These are phyloP conservation scores for Davidsoniella virescens DNA, from an alignment of 2,329 filamentous ascomycete species.

Conservation along the genomic window DNA sequence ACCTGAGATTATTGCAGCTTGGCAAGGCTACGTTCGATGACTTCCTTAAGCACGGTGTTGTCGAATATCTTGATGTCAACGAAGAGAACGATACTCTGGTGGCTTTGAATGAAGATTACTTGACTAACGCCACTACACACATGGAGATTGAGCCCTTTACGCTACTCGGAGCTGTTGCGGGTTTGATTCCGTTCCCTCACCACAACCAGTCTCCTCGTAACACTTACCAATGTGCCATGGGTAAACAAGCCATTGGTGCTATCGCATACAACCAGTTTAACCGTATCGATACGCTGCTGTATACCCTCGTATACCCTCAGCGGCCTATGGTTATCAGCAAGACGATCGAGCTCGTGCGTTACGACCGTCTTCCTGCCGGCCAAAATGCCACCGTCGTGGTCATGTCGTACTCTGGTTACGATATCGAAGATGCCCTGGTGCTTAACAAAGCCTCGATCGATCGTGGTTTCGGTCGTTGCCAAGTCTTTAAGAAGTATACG, in stretches of 20 bases:
- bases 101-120: conserved; percentile 72
- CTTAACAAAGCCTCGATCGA: conserved; percentile 93
- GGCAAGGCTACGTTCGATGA: conserved; percentile 86
- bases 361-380: conserved; percentile 90
- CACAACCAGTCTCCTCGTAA: conserved; percentile 98
- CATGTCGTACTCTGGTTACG: conserved; percentile 98
- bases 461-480: conserved; percentile 86
- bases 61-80: conserved; percentile 96
- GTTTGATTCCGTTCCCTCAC: conserved; percentile 92
- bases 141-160: conserved; percentile 97
- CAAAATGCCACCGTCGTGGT: conserved; percentile 96
- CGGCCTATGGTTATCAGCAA: conserved; percentile 94
- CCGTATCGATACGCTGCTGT: conserved; percentile 87
- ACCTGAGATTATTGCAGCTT: conserved; percentile 65
- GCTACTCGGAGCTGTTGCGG: conserved; percentile 84
- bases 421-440: conserved; percentile 96
- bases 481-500: conserved; percentile 92
- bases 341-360: conserved; percentile 90
- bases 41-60: conserved; percentile 73
- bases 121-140: conserved; percentile 73
- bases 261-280: conserved; percentile 98
- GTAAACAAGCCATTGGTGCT: conserved; percentile 85
- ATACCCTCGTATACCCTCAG: conserved; percentile 94
- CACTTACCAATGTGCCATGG: conserved; percentile 89
- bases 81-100: conserved; percentile 96